Evolutionary conservation across 345 rosid species (phyloP).

Genomic region (Salix udensis): DNA sequence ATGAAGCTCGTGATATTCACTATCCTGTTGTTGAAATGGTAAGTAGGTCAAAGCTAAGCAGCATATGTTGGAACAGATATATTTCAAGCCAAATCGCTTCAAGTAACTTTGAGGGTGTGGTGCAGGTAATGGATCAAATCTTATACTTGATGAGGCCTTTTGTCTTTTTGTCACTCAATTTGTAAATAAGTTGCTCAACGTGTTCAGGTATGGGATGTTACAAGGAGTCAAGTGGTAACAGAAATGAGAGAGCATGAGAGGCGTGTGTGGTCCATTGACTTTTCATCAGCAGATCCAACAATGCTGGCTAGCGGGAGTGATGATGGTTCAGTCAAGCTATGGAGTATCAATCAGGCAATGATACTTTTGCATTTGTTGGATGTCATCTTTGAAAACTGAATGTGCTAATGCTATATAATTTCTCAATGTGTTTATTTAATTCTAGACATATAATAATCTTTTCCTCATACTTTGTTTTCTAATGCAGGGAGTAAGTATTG

Average conservation of each 20-base stretch:
- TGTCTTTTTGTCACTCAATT: not conserved
- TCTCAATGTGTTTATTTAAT: constrained; percentile 19
- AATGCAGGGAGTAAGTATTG: constrained; percentile 80
- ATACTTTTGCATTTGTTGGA: constrained; percentile 72
- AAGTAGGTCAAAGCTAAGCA: constrained; percentile 76
- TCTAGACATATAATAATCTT: constrained; percentile 45
- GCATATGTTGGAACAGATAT: constrained; percentile 87
- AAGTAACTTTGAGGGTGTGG: constrained; percentile 96
- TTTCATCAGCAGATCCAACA: constrained; percentile 86
- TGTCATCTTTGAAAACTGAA: constrained; percentile 85
- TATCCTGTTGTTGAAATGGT: constrained; percentile 93
- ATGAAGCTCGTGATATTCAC: constrained; percentile 68
- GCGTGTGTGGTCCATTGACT: constrained; percentile 93
- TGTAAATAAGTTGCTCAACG: constrained; percentile 11
- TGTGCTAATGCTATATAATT: constrained; percentile 50
- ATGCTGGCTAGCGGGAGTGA: constrained; percentile 95
- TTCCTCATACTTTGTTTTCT: constrained; percentile 38
- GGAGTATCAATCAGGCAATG: constrained; percentile 99
- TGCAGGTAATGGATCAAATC: constrained; percentile 55
- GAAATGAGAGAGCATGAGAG: constrained; percentile 91
- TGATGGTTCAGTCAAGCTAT: constrained; percentile 90
- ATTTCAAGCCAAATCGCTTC: constrained; percentile 91
- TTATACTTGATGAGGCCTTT: constrained; percentile 4
- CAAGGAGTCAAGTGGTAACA: constrained; percentile 69
- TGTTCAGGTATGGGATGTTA: constrained; percentile 85